These are phyloP conservation scores for Venturia asperata DNA, from an alignment of 2,329 filamentous ascomycete species.

Conservation along the genomic window DNA sequence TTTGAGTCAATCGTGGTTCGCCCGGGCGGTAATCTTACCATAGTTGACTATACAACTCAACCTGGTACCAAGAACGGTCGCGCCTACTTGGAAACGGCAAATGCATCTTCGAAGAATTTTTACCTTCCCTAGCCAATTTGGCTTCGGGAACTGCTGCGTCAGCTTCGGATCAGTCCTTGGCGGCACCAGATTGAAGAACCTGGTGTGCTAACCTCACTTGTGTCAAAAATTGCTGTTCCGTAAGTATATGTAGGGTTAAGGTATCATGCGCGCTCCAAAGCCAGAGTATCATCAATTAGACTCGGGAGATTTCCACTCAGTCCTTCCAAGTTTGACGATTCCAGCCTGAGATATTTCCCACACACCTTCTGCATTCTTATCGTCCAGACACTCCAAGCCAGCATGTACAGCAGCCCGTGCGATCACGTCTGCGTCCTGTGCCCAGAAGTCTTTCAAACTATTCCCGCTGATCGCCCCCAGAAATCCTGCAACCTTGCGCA, in stretches of 20 bases:
- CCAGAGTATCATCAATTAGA: background rate
- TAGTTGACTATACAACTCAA: too few relatives aligned
- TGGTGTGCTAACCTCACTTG: background rate
- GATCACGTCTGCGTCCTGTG: constrained; percentile 69
- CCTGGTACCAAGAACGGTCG: too few relatives aligned
- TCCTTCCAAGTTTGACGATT: constrained; percentile 60
- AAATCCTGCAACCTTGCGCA: constrained; percentile 49
- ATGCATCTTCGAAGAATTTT: too few relatives aligned
- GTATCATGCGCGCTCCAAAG: background rate
- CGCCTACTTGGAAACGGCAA: too few relatives aligned
- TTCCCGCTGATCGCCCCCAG: constrained; percentile 42
- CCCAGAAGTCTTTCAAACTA: constrained; percentile 55
- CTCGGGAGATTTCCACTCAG: constrained; percentile 34
- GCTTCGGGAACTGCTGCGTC: too few relatives aligned
- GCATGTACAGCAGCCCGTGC: constrained; percentile 59
- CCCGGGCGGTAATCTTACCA: too few relatives aligned
- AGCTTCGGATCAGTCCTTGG: background rate
- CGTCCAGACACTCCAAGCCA: constrained; percentile 44
- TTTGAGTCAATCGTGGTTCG: too few relatives aligned
- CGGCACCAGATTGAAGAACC: background rate
- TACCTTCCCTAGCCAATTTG: too few relatives aligned
- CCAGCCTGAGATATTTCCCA: constrained; percentile 54
- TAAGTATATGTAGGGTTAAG: background rate
- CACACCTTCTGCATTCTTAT: constrained; percentile 49
- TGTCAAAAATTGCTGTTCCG: background rate